Evolutionary conservation across 2,329 filamentous ascomycete genomes (phyloP).

Genomic region (Lomentospora prolificans): DNA sequence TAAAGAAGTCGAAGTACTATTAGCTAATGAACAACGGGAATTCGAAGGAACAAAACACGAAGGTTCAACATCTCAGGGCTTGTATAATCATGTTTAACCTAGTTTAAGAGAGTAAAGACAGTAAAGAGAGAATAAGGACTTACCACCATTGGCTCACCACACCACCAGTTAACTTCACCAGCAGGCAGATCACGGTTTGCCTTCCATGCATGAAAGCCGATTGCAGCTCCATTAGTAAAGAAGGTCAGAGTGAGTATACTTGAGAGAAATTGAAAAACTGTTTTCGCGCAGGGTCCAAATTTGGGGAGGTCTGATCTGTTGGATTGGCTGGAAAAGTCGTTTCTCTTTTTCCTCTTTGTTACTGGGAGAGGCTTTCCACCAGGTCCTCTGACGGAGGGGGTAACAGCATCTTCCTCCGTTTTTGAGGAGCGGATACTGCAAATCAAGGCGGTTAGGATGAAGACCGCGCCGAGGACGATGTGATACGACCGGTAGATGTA

Average conservation of each 20-base stretch:
- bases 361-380: constrained; percentile 79
- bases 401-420: constrained; percentile 5
- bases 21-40: too few relatives aligned
- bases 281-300: constrained; percentile 57
- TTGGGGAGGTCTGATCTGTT: constrained; percentile 34
- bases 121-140: constrained; percentile 21
- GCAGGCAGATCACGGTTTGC: constrained; percentile 26
- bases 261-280: constrained; percentile 67
- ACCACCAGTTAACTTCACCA: constrained; percentile 60
- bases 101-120: too few relatives aligned
- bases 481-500: constrained; percentile 4
- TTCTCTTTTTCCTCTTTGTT: constrained; percentile 43
- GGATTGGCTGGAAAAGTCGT: constrained; percentile 25
- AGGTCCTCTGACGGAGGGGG: constrained; percentile 43
- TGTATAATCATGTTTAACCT: too few relatives aligned
- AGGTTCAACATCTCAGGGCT: too few relatives aligned
- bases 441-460: constrained; percentile 4
- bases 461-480: not conserved
- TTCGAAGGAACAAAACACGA: too few relatives aligned
- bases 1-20: too few relatives aligned
- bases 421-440: constrained; percentile 4
- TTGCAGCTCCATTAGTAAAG: constrained; percentile 61
- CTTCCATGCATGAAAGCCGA: constrained; percentile 59
- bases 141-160: constrained; percentile 68
- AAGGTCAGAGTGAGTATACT: constrained; percentile 65